phyloP scores from a whole-genome alignment of 495 filamentous ascomycete genomes.

The Penicillium malachiteum region DNA sequence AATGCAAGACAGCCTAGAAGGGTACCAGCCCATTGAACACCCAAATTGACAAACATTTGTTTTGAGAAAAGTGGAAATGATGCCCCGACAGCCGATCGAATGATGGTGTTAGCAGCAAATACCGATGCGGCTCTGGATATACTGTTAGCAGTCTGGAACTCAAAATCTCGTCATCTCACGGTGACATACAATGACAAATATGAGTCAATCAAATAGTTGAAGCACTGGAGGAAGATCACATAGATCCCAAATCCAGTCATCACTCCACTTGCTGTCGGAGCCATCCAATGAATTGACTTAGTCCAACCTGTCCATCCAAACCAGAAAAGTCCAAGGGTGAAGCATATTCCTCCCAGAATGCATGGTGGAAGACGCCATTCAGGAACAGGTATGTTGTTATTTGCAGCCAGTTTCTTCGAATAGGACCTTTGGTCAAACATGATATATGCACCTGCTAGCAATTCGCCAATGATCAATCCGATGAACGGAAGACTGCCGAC shows the following conservation, averaged over 20 bases:
- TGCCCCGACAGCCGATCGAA: conserved; percentile 73
- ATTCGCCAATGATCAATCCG: conserved; percentile 38
- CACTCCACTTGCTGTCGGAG: conserved; percentile 36
- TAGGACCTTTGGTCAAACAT: conserved; percentile 29
- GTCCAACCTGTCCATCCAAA: conserved; percentile 42
- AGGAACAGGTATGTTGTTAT: conserved; percentile 34
- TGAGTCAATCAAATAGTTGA: conserved; percentile 42
- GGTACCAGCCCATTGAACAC: conserved; percentile 76
- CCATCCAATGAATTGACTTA: conserved; percentile 38
- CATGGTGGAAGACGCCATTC: conserved; percentile 44
- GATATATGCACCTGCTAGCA: conserved; percentile 30
- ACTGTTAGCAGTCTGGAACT: conserved; percentile 1
- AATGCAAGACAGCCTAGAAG: conserved; percentile 72
- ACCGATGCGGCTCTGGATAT: conserved; percentile 72
- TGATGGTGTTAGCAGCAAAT: conserved; percentile 85
- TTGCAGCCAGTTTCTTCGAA: conserved; percentile 27
- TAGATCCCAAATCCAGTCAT: conserved; percentile 35
- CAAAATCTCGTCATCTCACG: neutral
- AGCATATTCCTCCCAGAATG: conserved; percentile 47
- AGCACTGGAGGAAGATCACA: conserved; percentile 39
- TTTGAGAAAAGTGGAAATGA: conserved; percentile 79
- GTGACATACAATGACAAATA: conserved; percentile 65
- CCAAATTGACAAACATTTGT: conserved; percentile 77
- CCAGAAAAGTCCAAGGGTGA: conserved; percentile 57
- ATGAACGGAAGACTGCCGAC: conserved; percentile 42